A percentile compares a stretch with the other conserved stretches of the same genome.
Evolutionary conservation across 2,329 filamentous ascomycete genomes (phyloP).

Genomic region (Botrytis sinoallii): DNA sequence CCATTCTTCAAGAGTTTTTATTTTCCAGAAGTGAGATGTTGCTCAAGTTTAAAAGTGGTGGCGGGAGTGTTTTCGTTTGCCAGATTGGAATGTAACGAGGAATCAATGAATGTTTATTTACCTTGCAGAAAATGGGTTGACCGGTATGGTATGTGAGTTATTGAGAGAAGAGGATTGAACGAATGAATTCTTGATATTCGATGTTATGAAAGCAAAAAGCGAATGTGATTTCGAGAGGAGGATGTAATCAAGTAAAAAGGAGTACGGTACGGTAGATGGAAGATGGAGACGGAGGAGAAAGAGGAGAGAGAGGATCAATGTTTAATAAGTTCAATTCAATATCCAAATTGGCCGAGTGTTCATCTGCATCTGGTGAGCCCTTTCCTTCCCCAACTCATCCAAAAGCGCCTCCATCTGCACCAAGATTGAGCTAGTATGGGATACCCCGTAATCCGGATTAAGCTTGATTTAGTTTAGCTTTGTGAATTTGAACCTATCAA

Average conservation of each 20-base stretch:
- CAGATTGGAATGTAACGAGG: constrained; percentile 16
- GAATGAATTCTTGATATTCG: not conserved
- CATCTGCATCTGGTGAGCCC: not conserved
- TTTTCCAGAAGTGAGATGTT: not conserved
- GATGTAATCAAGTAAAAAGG: not conserved
- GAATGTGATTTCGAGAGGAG: constrained; percentile 2
- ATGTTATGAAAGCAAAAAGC: not conserved
- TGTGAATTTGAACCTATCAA: not conserved
- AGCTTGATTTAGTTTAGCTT: not conserved
- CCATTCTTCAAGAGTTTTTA: not conserved
- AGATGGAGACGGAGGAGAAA: not conserved
- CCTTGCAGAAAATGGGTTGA: constrained; percentile 8
- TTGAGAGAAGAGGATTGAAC: not conserved
- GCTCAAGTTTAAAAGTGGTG: constrained; percentile 19
- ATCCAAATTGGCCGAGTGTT: not conserved
- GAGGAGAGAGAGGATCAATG: not conserved
- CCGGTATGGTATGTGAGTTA: not conserved
- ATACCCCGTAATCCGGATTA: not conserved
- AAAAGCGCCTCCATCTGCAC: constrained; percentile 15
- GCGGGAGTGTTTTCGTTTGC: constrained; percentile 13
- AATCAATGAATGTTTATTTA: constrained; percentile 14
- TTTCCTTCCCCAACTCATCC: not conserved
- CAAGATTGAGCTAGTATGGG: not conserved
- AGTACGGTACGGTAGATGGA: not conserved
- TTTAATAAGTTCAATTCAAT: not conserved